These are phyloP conservation scores for Aspergillus neotritici DNA, from an alignment of 2,329 filamentous ascomycete genomes.

Conservation along the genomic window DNA sequence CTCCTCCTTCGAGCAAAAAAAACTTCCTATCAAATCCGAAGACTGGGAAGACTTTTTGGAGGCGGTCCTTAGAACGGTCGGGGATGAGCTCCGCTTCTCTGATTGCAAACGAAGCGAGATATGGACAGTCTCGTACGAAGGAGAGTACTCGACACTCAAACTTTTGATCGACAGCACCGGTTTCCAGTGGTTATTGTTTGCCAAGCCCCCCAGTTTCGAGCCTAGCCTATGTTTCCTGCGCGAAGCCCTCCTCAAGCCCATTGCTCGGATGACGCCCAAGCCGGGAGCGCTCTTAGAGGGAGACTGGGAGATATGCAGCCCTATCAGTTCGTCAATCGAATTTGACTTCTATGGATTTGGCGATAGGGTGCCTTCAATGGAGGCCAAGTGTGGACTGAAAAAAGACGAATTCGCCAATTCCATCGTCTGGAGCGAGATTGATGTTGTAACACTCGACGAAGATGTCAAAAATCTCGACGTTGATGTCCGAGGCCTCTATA, in stretches of 20 bases:
- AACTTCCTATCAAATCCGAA: constrained; percentile 8
- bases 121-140: constrained; percentile 30
- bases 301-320: constrained; percentile 42
- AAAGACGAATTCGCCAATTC: constrained; percentile 34
- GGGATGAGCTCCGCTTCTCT: constrained; percentile 25
- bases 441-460: constrained; percentile 32
- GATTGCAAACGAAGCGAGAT: constrained; percentile 25
- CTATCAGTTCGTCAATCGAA: constrained; percentile 30
- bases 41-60: constrained; percentile 32
- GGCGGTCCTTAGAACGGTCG: constrained; percentile 21
- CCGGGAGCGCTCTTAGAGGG: constrained; percentile 32
- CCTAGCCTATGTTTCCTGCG: constrained; percentile 38
- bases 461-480: constrained; percentile 24
- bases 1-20: constrained; percentile 11
- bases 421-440: constrained; percentile 42
- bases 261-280: constrained; percentile 44
- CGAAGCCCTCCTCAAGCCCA: constrained; percentile 41
- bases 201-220: constrained; percentile 35
- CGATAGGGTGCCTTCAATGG: constrained; percentile 31
- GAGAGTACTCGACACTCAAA: constrained; percentile 19
- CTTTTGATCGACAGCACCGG: constrained; percentile 20
- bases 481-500: constrained; percentile 48
- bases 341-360: constrained; percentile 35
- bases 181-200: constrained; percentile 46
- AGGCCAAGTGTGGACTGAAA: constrained; percentile 37